Conservation (phyloP, 1,139 yeast species). For the Tardiomyces blankii region DNA sequence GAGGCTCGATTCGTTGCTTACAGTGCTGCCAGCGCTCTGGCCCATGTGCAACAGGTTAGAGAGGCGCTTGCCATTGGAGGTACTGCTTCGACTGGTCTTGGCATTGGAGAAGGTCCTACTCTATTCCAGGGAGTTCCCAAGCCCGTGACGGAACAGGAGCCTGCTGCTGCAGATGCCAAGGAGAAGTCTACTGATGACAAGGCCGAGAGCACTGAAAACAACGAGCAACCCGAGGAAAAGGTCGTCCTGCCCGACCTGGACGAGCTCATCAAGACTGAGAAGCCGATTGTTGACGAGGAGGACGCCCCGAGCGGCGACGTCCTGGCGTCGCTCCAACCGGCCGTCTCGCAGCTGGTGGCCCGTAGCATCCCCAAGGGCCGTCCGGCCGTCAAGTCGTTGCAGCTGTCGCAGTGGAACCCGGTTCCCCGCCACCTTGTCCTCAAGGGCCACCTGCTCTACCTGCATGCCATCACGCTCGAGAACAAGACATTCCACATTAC, state of each 20-base stretch:
- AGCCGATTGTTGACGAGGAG: background rate
- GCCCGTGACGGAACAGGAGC: conserved; percentile 20
- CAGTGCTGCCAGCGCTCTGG: conserved; percentile 34
- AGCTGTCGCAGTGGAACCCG: conserved; percentile 80
- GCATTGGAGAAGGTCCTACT: conserved; percentile 1
- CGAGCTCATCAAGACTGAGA: conserved; percentile 1
- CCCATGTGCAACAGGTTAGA: conserved; percentile 37
- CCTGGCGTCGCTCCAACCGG: conserved; percentile 1
- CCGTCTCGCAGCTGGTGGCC: background rate
- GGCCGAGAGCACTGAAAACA: conserved; percentile 3
- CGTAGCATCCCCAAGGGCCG: background rate
- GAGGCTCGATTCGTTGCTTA: conserved; percentile 34
- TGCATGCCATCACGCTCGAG: conserved; percentile 68
- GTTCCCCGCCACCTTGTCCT: conserved; percentile 43
- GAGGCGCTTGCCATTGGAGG: conserved; percentile 33
- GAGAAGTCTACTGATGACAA: conserved; percentile 11
- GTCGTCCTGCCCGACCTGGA: conserved; percentile 1
- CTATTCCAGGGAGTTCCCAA: conserved; percentile 27
- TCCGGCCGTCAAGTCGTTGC: conserved; percentile 39
- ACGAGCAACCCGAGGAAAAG: background rate
- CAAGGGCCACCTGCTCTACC: conserved; percentile 73
- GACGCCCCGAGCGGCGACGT: background rate
- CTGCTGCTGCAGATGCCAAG: conserved; percentile 9
- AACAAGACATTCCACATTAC: conserved; percentile 72
- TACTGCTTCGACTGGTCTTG: conserved; percentile 14